Percentiles rank a stretch among this genome's conserved stretches.
Conservation (phyloP, 1,284 basidiomycete genomes). For the Ustilago curta region DNA sequence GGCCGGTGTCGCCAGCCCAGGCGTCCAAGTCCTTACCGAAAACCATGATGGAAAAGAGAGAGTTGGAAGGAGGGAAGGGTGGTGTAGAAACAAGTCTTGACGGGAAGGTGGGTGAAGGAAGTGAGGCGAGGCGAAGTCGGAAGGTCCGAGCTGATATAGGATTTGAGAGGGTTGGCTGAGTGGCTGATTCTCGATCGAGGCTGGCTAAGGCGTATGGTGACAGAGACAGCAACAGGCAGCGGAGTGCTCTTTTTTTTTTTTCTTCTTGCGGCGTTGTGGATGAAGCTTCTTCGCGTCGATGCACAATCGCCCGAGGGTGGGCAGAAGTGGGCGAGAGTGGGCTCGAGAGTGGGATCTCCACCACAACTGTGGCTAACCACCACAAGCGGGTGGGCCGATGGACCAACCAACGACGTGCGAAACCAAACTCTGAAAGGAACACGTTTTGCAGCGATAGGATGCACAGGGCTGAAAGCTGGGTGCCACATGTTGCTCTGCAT, state of each 20-base stretch:
- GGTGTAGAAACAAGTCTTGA: slow-evolving; percentile 1
- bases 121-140: neutral
- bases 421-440: slow-evolving; percentile 25
- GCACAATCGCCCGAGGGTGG: too few relatives aligned
- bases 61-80: neutral
- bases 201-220: neutral
- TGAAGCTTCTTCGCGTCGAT: too few relatives aligned
- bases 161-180: slow-evolving; percentile 7
- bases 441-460: slow-evolving; percentile 27
- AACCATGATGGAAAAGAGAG: slow-evolving; percentile 43
- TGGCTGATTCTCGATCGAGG: slow-evolving; percentile 5
- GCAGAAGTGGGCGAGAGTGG: too few relatives aligned
- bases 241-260: too few relatives aligned
- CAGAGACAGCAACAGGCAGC: neutral
- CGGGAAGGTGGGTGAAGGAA: slow-evolving; percentile 2
- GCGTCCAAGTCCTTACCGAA: slow-evolving; percentile 64
- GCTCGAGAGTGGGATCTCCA: too few relatives aligned
- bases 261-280: too few relatives aligned
- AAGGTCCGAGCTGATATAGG: slow-evolving; percentile 31
- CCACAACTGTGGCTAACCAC: too few relatives aligned
- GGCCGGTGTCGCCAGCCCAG: slow-evolving; percentile 56
- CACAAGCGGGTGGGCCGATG: neutral
- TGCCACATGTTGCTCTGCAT: neutral
- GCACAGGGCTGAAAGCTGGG: slow-evolving; percentile 1
- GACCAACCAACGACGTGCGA: slow-evolving; percentile 28